Conservation (phyloP, 2,329 filamentous ascomycete species). For the Phyllosticta citriasiana region DNA sequence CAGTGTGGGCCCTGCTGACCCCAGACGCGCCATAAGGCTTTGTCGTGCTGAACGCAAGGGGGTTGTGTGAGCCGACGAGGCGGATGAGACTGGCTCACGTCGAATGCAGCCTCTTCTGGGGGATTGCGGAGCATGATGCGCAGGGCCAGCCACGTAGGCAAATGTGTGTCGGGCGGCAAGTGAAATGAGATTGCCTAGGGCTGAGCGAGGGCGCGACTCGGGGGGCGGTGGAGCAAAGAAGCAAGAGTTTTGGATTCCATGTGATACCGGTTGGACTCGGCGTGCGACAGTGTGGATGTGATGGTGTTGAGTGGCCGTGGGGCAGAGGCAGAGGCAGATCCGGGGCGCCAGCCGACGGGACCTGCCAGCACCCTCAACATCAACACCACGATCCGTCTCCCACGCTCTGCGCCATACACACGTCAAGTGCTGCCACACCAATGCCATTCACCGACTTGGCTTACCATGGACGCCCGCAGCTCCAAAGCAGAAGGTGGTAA, state of each 20-base stretch:
- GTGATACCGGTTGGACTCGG: background rate
- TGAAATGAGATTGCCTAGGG: background rate
- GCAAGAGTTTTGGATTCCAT: background rate
- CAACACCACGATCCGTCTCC: background rate
- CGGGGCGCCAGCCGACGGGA: background rate
- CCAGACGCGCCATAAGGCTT: background rate
- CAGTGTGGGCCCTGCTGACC: background rate
- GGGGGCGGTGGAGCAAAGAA: background rate
- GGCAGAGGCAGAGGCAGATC: background rate
- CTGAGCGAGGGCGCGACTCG: background rate
- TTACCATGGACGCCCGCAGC: background rate
- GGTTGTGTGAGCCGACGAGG: background rate
- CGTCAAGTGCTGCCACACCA: background rate
- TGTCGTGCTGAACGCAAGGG: background rate
- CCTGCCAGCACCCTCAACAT: background rate
- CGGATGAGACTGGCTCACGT: background rate
- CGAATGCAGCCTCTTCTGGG: background rate
- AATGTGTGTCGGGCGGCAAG: background rate
- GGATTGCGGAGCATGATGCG: background rate
- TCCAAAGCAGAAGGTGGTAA: conserved; percentile 9
- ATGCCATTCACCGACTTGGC: background rate
- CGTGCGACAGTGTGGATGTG: background rate
- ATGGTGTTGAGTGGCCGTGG: background rate
- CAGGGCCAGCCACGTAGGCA: background rate
- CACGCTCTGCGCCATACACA: background rate